Percentiles rank a stretch among this genome's conserved stretches.
phyloP scores from a whole-genome alignment of 78 protist species.

The Protostelium mycophagum region DNA sequence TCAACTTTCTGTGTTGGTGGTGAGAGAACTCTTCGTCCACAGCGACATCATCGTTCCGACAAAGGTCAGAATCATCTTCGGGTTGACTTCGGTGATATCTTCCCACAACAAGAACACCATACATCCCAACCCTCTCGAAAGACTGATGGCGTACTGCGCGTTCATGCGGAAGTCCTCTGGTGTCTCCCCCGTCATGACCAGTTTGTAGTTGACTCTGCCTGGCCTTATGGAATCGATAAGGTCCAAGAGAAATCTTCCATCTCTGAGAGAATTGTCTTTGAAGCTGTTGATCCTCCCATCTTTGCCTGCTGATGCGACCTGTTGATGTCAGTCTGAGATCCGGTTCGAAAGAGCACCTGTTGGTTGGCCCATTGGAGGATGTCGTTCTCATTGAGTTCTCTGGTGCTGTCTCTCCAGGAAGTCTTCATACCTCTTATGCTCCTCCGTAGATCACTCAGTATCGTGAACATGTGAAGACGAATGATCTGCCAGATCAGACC shows the following conservation, averaged over 20 bases:
- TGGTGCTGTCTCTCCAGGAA: background rate
- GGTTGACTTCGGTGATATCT: conserved; percentile 81
- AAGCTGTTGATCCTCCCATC: conserved; percentile 4
- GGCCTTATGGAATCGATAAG: conserved; percentile 27
- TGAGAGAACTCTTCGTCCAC: background rate
- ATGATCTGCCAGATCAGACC: conserved; percentile 31
- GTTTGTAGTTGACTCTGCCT: conserved; percentile 22
- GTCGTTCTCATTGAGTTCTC: conserved; percentile 12
- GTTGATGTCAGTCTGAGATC: background rate
- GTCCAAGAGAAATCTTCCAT: conserved; percentile 20
- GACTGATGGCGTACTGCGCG: conserved; percentile 21
- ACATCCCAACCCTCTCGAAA: conserved; percentile 80
- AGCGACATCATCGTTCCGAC: conserved; percentile 35
- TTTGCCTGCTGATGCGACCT: conserved; percentile 6
- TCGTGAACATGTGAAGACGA: conserved; percentile 22
- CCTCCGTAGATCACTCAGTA: background rate
- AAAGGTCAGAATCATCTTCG: conserved; percentile 73
- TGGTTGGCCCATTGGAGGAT: conserved; percentile 24
- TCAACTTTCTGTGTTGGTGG: background rate
- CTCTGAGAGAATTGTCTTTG: conserved; percentile 9
- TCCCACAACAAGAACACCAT: conserved; percentile 78
- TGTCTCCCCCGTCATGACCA: conserved; percentile 6
- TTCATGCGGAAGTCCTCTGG: conserved; percentile 4
- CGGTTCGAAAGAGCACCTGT: background rate
- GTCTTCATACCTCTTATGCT: too few species aligned